These are phyloP conservation scores for Exophiala lecanii-corni DNA, from an alignment of 2,329 filamentous ascomycete species.

Conservation along the genomic window DNA sequence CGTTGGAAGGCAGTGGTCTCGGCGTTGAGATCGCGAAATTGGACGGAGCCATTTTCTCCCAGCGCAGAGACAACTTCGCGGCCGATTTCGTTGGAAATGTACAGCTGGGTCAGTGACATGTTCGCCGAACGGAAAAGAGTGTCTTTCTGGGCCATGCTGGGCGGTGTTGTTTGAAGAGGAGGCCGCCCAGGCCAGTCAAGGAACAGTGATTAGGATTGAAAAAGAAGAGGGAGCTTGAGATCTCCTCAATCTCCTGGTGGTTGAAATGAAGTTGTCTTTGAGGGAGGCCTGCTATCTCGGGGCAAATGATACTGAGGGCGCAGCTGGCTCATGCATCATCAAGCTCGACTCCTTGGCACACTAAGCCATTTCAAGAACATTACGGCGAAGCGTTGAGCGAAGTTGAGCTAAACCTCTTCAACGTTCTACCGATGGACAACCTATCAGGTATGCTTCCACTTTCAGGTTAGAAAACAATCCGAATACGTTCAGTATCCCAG, in stretches of 20 bases:
- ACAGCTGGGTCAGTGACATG: conserved; percentile 99
- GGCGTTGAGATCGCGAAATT: conserved; percentile 96
- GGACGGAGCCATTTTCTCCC: conserved; percentile 91
- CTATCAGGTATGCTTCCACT: too few species aligned
- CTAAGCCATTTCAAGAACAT: too few species aligned
- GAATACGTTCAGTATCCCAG: too few species aligned
- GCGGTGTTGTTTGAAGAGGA: conserved; percentile 6
- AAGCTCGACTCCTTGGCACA: background rate
- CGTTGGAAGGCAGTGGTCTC: conserved; percentile 92
- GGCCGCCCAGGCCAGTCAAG: conserved; percentile 25
- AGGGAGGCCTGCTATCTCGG: conserved; percentile 16
- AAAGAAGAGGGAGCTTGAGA: conserved; percentile 12
- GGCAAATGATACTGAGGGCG: conserved; percentile 14
- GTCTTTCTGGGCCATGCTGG: conserved; percentile 64
- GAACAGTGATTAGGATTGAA: background rate
- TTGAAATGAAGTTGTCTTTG: conserved; percentile 5
- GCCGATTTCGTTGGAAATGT: conserved; percentile 98
- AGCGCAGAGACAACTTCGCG: conserved; percentile 94
- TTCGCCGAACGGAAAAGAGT: conserved; percentile 99
- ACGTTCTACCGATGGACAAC: conserved; percentile 8
- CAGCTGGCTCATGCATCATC: conserved; percentile 5
- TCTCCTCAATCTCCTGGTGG: conserved; percentile 8
- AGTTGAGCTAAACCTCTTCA: conserved; percentile 12
- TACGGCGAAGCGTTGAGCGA: background rate
- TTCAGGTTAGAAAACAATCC: too few species aligned